Evolutionary conservation across 2,329 filamentous ascomycete genomes (phyloP).

Genomic region (Colletotrichum sp.): DNA sequence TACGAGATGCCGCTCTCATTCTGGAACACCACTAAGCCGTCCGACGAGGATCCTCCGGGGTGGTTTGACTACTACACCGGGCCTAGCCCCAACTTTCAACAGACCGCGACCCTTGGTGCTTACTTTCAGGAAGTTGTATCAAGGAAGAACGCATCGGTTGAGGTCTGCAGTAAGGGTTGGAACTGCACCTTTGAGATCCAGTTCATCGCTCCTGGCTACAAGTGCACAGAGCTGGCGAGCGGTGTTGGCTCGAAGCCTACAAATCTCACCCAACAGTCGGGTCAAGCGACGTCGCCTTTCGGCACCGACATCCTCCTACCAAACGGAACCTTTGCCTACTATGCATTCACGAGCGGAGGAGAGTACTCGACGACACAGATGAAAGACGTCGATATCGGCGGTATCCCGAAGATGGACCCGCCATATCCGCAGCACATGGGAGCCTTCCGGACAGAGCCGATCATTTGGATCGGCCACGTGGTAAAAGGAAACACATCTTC

Average conservation of each 20-base stretch:
- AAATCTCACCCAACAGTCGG: constrained; percentile 26
- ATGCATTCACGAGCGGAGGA: constrained; percentile 29
- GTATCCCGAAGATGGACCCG: constrained; percentile 26
- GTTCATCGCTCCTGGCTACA: constrained; percentile 40
- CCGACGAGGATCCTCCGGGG: constrained; percentile 20
- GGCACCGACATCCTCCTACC: constrained; percentile 32
- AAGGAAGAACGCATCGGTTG: constrained; percentile 30
- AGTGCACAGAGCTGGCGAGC: constrained; percentile 34
- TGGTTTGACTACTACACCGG: constrained; percentile 39
- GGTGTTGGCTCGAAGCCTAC: constrained; percentile 29
- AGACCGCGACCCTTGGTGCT: constrained; percentile 32
- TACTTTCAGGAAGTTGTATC: constrained; percentile 28
- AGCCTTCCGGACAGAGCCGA: constrained; percentile 36
- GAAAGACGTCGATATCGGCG: constrained; percentile 28
- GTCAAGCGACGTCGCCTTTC: constrained; percentile 30
- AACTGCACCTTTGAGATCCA: constrained; percentile 39
- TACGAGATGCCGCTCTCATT: constrained; percentile 32
- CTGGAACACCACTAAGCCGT: constrained; percentile 36
- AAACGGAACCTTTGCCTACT: constrained; percentile 34
- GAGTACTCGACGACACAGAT: constrained; percentile 33
- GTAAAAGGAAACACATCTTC: constrained; percentile 23
- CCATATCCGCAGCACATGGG: constrained; percentile 34
- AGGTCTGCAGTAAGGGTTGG: constrained; percentile 37
- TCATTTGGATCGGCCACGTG: constrained; percentile 38
- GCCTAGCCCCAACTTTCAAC: constrained; percentile 29